A percentile compares a stretch with the other conserved stretches of the same genome.
phyloP scores from a whole-genome alignment of 2,329 filamentous ascomycete genomes.

The Alternaria hordeiaustralica region DNA sequence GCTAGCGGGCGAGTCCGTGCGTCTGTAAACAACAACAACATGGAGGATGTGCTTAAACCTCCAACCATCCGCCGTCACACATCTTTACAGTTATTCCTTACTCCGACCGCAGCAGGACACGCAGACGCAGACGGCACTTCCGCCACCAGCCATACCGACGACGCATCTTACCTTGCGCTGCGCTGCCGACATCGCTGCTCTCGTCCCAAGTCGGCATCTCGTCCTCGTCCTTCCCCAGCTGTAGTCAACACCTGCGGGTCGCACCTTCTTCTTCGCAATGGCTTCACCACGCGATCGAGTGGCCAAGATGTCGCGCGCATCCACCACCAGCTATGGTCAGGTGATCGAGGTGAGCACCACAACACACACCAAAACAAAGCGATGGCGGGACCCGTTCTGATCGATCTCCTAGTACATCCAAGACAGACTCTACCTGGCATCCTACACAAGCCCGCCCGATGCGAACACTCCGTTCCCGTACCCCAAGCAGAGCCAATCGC shows the following conservation, averaged over 20 bases:
- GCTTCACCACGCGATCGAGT: constrained; percentile 37
- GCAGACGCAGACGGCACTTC: constrained; percentile 26
- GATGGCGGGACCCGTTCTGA: constrained; percentile 16
- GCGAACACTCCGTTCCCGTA: constrained; percentile 87
- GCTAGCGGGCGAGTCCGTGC: constrained; percentile 22
- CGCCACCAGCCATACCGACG: constrained; percentile 27
- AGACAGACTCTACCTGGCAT: constrained; percentile 95
- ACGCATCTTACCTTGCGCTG: constrained; percentile 16
- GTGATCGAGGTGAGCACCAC: constrained; percentile 87
- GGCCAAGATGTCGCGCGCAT: constrained; percentile 40
- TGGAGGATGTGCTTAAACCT: constrained; percentile 31
- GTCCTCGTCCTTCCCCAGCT: constrained; percentile 22
- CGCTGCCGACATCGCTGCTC: constrained; percentile 21
- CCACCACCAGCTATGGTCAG: constrained; percentile 72
- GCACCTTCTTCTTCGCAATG: constrained; percentile 27
- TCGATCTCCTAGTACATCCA: constrained; percentile 29
- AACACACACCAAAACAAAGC: constrained; percentile 34
- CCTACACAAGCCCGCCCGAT: constrained; percentile 83
- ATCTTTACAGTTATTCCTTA: constrained; percentile 49
- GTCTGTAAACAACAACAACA: constrained; percentile 35
- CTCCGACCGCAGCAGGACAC: constrained; percentile 23
- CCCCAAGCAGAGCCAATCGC: constrained; percentile 69
- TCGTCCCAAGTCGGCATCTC: constrained; percentile 23
- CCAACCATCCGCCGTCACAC: constrained; percentile 37
- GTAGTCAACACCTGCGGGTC: constrained; percentile 10